A percentile compares a stretch with the other conserved stretches of the same genome.
Evolutionary conservation across 805 yeast species (phyloP).

Genomic region (Maudiozyma bulderi): DNA sequence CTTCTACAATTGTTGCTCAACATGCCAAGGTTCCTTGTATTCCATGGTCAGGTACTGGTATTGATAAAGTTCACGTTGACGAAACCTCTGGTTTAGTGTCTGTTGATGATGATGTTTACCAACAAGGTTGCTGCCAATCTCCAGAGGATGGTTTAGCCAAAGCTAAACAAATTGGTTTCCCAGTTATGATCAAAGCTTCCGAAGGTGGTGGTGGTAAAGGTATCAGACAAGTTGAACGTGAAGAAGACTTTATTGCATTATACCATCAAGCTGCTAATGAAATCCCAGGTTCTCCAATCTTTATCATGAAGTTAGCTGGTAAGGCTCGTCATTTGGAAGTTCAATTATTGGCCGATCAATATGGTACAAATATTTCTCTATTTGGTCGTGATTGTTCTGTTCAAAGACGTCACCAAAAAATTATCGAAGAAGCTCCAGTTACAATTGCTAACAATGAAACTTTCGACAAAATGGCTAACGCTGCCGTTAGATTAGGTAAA

Average conservation of each 20-base stretch:
- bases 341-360: conserved; percentile 94
- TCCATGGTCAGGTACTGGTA: conserved; percentile 99
- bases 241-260: conserved; percentile 62
- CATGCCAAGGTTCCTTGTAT: conserved; percentile 97
- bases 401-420: conserved; percentile 98
- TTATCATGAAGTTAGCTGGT: conserved; percentile 95
- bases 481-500: conserved; percentile 94
- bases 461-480: conserved; percentile 85
- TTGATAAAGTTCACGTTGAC: conserved; percentile 69
- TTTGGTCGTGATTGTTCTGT: conserved; percentile 99
- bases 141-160: conserved; percentile 85
- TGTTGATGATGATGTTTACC: conserved; percentile 74
- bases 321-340: conserved; percentile 97
- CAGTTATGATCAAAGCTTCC: conserved; percentile 97
- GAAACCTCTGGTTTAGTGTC: conserved; percentile 68
- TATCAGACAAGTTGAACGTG: conserved; percentile 88
- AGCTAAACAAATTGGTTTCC: conserved; percentile 88
- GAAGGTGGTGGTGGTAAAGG: conserved; percentile 99
- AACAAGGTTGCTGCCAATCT: conserved; percentile 75
- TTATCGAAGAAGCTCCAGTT: conserved; percentile 98
- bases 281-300: conserved; percentile 98
- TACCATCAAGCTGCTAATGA: conserved; percentile 94
- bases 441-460: conserved; percentile 84
- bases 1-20: conserved; percentile 97
- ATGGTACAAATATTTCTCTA: conserved; percentile 92